phyloP scores from a whole-genome alignment of 2,329 filamentous ascomycete species.

The Claviceps quebecensis region DNA sequence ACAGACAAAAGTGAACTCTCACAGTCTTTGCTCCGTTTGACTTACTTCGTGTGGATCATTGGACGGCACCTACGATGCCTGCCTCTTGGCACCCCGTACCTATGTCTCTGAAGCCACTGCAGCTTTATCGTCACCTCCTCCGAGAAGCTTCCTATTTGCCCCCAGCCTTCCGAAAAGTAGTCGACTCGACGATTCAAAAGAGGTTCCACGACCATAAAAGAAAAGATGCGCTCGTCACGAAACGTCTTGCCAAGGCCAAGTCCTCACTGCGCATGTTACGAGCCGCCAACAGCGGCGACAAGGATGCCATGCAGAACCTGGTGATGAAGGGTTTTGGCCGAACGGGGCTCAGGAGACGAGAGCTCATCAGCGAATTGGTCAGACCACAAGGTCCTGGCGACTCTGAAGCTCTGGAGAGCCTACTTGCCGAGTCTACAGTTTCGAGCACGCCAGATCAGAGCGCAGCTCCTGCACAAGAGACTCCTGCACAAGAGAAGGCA shows the following conservation, averaged over 20 bases:
- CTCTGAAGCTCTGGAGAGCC: constrained; percentile 25
- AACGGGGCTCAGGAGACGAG: constrained; percentile 33
- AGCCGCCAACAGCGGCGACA: constrained; percentile 38
- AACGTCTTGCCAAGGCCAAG: constrained; percentile 26
- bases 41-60: no score
- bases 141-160: constrained; percentile 49
- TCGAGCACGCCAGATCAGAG: background rate
- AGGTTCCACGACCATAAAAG: constrained; percentile 30
- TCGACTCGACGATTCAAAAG: constrained; percentile 27
- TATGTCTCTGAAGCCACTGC: constrained; percentile 13
- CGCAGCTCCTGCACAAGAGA: no score
- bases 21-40: no score
- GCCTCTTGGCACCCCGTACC: constrained; percentile 14
- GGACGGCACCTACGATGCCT: constrained; percentile 13
- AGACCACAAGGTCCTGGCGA: constrained; percentile 22
- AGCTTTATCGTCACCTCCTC: constrained; percentile 44
- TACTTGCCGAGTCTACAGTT: constrained; percentile 9
- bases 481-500: background rate
- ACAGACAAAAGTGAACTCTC: no score
- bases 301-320: constrained; percentile 30
- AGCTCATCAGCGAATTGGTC: constrained; percentile 29
- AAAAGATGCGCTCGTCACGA: constrained; percentile 14
- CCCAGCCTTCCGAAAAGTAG: constrained; percentile 30
- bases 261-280: constrained; percentile 32
- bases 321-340: constrained; percentile 39